phyloP scores from a whole-genome alignment of 108 stramenopile species.

The Cyclostephanos invisitatus region DNA sequence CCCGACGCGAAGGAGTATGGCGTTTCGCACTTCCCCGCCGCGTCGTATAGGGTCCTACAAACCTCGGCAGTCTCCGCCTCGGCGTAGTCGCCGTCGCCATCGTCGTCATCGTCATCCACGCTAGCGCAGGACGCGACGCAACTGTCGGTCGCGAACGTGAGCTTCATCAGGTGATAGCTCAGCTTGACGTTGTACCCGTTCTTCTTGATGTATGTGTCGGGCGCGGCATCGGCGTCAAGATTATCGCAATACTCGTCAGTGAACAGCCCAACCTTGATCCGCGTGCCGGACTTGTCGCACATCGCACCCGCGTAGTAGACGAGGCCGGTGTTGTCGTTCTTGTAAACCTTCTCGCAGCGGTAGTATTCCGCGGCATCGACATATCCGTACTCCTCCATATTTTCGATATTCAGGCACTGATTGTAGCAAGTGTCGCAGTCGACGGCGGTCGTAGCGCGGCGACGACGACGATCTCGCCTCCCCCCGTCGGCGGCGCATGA shows the following conservation, averaged over 20 bases:
- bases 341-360: constrained; percentile 61
- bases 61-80: constrained; percentile 53
- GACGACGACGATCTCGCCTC: not conserved
- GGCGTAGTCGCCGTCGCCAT: constrained; percentile 21
- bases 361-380: constrained; percentile 67
- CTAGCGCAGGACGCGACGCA: constrained; percentile 66
- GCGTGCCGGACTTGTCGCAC: constrained; percentile 63
- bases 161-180: constrained; percentile 85
- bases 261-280: constrained; percentile 87
- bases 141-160: constrained; percentile 54
- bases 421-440: constrained; percentile 72
- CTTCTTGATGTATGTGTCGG: constrained; percentile 77
- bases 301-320: constrained; percentile 77
- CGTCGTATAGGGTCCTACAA: constrained; percentile 71
- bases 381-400: constrained; percentile 69
- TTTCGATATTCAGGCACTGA: constrained; percentile 80
- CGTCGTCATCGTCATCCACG: constrained; percentile 32
- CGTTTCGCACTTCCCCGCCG: constrained; percentile 81
- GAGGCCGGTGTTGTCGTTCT: constrained; percentile 58
- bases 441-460: constrained; percentile 26
- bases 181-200: constrained; percentile 69
- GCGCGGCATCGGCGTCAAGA: constrained; percentile 55
- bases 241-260: constrained; percentile 67
- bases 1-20: constrained; percentile 63
- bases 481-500: constrained; percentile 38